Base-by-base conservation (phyloP, 1,284 basidiomycete genomes). In the Rhodotorula sp. region DNA sequence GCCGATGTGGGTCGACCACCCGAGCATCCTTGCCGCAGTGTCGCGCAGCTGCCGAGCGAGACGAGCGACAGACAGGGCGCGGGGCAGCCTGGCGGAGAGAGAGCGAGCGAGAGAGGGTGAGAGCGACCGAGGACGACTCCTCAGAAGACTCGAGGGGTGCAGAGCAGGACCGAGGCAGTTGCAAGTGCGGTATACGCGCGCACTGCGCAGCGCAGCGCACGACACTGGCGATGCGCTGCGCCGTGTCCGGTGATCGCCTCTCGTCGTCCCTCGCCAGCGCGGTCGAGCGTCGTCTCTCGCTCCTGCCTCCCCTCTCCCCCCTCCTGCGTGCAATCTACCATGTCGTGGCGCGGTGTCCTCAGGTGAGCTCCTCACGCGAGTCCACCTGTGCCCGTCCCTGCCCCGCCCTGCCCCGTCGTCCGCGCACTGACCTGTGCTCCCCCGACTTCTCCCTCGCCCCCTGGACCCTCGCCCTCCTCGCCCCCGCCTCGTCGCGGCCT, bases 301-400 rank as follows among this genome's bases (percentile, higher is more conserved):
- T 29, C 37, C 39, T 39, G 10, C 15, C 32, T n/a, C 44, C 27
- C 51, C n/a, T 32, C 46, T 44, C 10, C 53, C 8, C 50, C 25
- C n/a, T 13, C 32, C 27, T n/a, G 27, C 5, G 15, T 29, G 9
- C 12, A 54, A 54, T n/a, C n/a, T n/a, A 70, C 41, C 53, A 73
- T 73, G 72, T 67, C 64, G 39, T 73, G 65, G 65, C 68, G 72
- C 68, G 68, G 68, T 13, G 55, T 56, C n/a, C 72, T 73, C 59
- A 70, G 68, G 72, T 73, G 46, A 21, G 72, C 59, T 3, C 44
- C 3, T 34, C 27, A 32, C 39, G 32, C 50, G 22, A 8, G n/a
- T n/a, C 6, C 21, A 25, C 32, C 36, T 13, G 27, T 3, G 27
- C 50, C 8, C 7, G 44, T 12, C 22, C 19, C n/a, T 6, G 21